A percentile compares a stretch with the other conserved stretches of the same genome.
These are phyloP conservation scores for Fusarium ramigenum DNA, from an alignment of 2,329 filamentous ascomycete genomes.

Conservation along the genomic window DNA sequence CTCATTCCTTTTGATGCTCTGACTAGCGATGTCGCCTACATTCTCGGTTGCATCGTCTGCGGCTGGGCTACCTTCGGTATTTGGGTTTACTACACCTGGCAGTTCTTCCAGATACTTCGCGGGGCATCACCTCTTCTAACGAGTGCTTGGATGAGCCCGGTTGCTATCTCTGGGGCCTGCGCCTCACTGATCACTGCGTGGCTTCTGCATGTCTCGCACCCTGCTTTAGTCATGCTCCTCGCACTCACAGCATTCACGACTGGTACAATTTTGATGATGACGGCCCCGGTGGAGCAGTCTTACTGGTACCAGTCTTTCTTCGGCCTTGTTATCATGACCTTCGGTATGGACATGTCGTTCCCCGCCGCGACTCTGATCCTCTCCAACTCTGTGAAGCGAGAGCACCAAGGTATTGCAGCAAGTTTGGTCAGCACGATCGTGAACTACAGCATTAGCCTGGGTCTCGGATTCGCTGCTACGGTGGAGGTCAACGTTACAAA, in stretches of 20 bases:
- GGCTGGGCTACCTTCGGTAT: slow-evolving; percentile 66
- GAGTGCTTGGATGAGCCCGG: slow-evolving; percentile 56
- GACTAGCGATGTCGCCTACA: slow-evolving; percentile 61
- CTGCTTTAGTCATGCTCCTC: slow-evolving; percentile 54
- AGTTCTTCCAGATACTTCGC: slow-evolving; percentile 58
- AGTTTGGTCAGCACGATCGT: slow-evolving; percentile 71
- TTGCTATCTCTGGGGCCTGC: slow-evolving; percentile 53
- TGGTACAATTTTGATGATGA: slow-evolving; percentile 55
- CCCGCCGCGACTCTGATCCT: slow-evolving; percentile 70
- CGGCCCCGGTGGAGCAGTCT: slow-evolving; percentile 61
- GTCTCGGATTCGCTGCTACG: slow-evolving; percentile 72
- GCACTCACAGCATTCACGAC: slow-evolving; percentile 56
- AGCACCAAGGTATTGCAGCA: slow-evolving; percentile 58
- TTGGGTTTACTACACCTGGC: slow-evolving; percentile 62
- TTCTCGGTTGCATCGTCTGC: slow-evolving; percentile 62
- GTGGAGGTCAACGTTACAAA: slow-evolving; percentile 59
- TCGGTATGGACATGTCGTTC: slow-evolving; percentile 72
- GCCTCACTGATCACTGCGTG: slow-evolving; percentile 57
- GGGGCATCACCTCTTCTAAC: slow-evolving; percentile 54
- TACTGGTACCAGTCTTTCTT: slow-evolving; percentile 75
- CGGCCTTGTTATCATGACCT: slow-evolving; percentile 65
- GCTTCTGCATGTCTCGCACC: slow-evolving; percentile 49
- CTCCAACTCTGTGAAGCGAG: slow-evolving; percentile 58
- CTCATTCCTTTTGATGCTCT: slow-evolving; percentile 64
- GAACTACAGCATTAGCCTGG: slow-evolving; percentile 74